These are phyloP conservation scores for Xylaria nigripes DNA, from an alignment of 495 filamentous ascomycete genomes.

Conservation along the genomic window DNA sequence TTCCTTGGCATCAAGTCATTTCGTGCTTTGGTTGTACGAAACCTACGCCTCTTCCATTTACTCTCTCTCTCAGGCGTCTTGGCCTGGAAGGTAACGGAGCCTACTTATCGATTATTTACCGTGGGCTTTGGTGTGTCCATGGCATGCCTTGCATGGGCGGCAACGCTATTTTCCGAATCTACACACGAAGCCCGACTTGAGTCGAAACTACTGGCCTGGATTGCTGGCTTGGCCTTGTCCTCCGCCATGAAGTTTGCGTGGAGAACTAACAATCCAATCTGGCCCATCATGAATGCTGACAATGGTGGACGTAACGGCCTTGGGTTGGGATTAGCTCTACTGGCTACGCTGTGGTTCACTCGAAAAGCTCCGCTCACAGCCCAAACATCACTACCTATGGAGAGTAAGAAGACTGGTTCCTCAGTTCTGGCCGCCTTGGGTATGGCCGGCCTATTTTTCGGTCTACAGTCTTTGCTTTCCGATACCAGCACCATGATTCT, in stretches of 20 bases:
- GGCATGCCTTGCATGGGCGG: constrained; percentile 73
- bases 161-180: constrained; percentile 69
- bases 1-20: constrained; percentile 66
- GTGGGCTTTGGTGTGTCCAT: constrained; percentile 71
- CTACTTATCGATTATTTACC: constrained; percentile 68
- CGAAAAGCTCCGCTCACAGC: constrained; percentile 47
- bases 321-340: constrained; percentile 65
- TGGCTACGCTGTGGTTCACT: constrained; percentile 66
- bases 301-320: constrained; percentile 93
- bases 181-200: constrained; percentile 69
- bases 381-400: constrained; percentile 33
- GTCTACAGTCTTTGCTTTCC: constrained; percentile 84
- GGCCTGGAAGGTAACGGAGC: constrained; percentile 66
- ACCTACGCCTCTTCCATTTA: constrained; percentile 62
- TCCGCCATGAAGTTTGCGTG: constrained; percentile 88
- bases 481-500: constrained; percentile 98
- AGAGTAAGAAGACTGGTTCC: constrained; percentile 51
- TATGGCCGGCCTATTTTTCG: constrained; percentile 78
- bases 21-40: constrained; percentile 56
- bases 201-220: constrained; percentile 69
- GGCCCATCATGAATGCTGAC: constrained; percentile 80
- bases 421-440: constrained; percentile 65
- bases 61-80: constrained; percentile 70
- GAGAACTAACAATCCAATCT: constrained; percentile 95
- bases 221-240: constrained; percentile 74